Evolutionary conservation across 2,329 filamentous ascomycete species (phyloP), one percentile per base, ranked within the genome.

Genomic region (Sporothrix mexicana): DNA sequence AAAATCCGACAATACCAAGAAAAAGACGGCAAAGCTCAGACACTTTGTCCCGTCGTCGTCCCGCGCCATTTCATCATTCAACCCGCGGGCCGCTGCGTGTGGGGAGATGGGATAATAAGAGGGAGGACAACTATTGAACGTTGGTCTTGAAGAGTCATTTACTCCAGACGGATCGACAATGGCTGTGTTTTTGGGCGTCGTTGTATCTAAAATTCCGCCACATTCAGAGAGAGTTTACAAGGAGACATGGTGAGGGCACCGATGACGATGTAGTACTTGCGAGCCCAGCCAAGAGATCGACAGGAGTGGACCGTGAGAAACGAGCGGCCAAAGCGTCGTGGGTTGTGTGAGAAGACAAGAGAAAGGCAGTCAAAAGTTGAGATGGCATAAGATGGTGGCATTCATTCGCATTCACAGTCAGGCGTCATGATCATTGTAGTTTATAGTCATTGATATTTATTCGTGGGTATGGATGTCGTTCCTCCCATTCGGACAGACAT

Each of bases 401-500:
- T 17, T 3, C 5, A 25, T 12, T 55, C 51, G 23, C 20, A 51
- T 51, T 15, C 5, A 49, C 43, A 45, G n/a, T n/a, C 43, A 45
- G 45, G 45, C 5, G 17, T 2, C 23, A 36, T 2, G n/a, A 36
- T 59, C 23, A 59, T 13, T 6, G 55, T 17, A 59, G 12, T 36
- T n/a, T n/a, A n/a, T n/a, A n/a, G n/a, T 4, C 15, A 3, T 45
- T 45, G 9, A 45, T 13, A 25, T 25, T 57, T 25, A 12, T 25
- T 61, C 15, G 13, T 51, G 62, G 25, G 20, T 68, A 53, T 51
- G 64, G 62, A n/a, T 36, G 64, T 30, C 45, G 47, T n/a, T 53
- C 45, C 64, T 68, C 64, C 23, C 12, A n/a, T 68, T 36, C 51
- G 62, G 62, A 62, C 25, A 45, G 59, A 64, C 59, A 64, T 43